Base-by-base conservation (phyloP, 257 asterid species). In the Paulownia fortunei region DNA sequence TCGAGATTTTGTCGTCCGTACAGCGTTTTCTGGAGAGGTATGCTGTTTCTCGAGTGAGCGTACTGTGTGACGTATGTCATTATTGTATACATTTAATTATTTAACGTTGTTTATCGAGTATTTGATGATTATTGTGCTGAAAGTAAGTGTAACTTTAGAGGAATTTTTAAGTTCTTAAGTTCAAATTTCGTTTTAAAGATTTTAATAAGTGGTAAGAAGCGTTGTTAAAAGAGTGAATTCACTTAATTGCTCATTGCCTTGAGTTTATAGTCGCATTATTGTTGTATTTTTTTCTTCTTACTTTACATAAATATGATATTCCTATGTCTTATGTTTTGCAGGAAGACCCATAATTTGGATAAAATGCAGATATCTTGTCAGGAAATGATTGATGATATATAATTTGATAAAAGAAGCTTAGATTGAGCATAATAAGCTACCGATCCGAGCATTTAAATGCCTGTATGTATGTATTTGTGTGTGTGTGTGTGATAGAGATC, bases 1-100 rank as follows among this genome's bases (percentile, higher is more conserved):
- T 76, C 21, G 61, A 44, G 64, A 34, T 47, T 69, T 65, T 60
- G 52, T 44, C 24, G 42, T 36, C 68, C 72, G 73, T 36, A 46
- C 76, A 18, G 82, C 79, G 72, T 81, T 76, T 44, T 44, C 12
- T 18, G 69, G 2, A 12, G 73, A 70, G 82, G 84, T 83, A 69
- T 74, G 74, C 11, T 42, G 54, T 15, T 73, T 72, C n/a, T 44
- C 27, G 55, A 27, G 44, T 56, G 71, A 15, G 32, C 27, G 19
- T 39, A 16, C 39, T 55, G 24, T 6, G n/a, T 59, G 69, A 51
- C 12, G 46, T 59, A 30, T 62, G 66, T 41, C 76, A 74, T 74
- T 66, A 39, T 46, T 62, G 46, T 19, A 41, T 19, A 11, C 62
- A 72, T 79, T 67, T 24, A 59, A 46, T 5, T 46, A 9, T 73